These are phyloP conservation scores for Leishmania tarentolae DNA, from an alignment of 208 protist species.

Conservation along the genomic window DNA sequence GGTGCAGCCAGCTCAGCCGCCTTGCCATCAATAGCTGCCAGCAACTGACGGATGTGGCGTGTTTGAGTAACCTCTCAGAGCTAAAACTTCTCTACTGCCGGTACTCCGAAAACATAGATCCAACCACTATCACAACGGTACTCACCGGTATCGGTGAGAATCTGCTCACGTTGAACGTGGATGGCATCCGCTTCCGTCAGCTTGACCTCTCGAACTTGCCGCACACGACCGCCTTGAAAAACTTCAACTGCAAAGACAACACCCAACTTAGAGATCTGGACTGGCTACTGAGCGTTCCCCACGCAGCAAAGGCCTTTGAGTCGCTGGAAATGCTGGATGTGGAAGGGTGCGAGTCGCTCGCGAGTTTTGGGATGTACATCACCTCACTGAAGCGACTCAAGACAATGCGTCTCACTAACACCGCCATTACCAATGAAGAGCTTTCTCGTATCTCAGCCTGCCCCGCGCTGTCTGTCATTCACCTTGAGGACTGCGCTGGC, in stretches of 20 bases:
- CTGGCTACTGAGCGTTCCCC: slow-evolving; percentile 41
- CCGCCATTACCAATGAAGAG: slow-evolving; percentile 37
- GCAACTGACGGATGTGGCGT: slow-evolving; percentile 46
- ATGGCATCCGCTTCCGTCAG: slow-evolving; percentile 54
- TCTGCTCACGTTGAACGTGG: slow-evolving; percentile 75
- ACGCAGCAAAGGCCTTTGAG: slow-evolving; percentile 26
- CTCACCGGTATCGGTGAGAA: slow-evolving; percentile 49
- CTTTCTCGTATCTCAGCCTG: slow-evolving; percentile 30
- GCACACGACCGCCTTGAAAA: slow-evolving; percentile 43
- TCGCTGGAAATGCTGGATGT: slow-evolving; percentile 58
- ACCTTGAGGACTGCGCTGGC: slow-evolving; percentile 46
- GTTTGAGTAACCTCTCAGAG: slow-evolving; percentile 48
- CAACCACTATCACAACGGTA: slow-evolving; percentile 42
- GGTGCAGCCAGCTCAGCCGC: slow-evolving; percentile 64
- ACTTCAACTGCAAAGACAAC: slow-evolving; percentile 78
- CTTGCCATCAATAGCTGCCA: slow-evolving; percentile 81
- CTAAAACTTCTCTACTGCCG: slow-evolving; percentile 80
- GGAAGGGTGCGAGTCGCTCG: slow-evolving; percentile 52
- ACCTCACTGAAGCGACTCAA: slow-evolving; percentile 42
- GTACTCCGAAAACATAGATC: slow-evolving; percentile 69
- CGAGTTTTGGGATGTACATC: slow-evolving; percentile 32
- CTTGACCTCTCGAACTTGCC: slow-evolving; percentile 42
- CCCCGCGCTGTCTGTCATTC: slow-evolving; percentile 36
- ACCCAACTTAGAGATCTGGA: slow-evolving; percentile 36
- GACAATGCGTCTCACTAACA: slow-evolving; percentile 50